phyloP scores from a whole-genome alignment of 257 asterid genomes.

The Scutellaria barbata region DNA sequence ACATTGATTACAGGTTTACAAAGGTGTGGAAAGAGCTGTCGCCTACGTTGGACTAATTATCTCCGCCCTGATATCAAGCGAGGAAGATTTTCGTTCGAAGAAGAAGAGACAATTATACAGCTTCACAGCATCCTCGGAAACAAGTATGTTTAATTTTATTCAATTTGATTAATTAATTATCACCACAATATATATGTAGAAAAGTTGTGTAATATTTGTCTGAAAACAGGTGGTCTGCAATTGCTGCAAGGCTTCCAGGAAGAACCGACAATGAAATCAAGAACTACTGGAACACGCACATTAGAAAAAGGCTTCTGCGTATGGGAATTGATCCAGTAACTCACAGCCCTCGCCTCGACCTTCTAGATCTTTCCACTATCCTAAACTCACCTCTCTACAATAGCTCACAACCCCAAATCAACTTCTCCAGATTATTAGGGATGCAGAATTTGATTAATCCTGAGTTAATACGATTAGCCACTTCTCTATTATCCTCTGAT shows the following conservation, averaged over 20 bases:
- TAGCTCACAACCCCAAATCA: conserved; percentile 43
- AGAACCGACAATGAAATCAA: conserved; percentile 87
- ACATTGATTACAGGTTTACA: conserved; percentile 50
- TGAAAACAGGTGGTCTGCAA: conserved; percentile 74
- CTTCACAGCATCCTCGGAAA: conserved; percentile 82
- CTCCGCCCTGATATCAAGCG: conserved; percentile 82
- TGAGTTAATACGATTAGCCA: conserved; percentile 57
- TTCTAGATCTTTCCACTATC: conserved; percentile 69
- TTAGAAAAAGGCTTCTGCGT: conserved; percentile 70
- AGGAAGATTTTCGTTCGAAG: conserved; percentile 77
- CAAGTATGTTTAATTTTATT: conserved; percentile 59
- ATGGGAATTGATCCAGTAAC: conserved; percentile 93
- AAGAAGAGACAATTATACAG: conserved; percentile 79
- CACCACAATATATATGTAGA: no score
- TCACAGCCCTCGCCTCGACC: conserved; percentile 78
- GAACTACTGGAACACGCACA: conserved; percentile 85
- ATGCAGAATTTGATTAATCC: conserved; percentile 57
- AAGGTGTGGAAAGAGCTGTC: conserved; percentile 89
- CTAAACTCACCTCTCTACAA: conserved; percentile 44
- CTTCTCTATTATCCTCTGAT: conserved; percentile 53
- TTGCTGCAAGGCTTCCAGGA: conserved; percentile 82
- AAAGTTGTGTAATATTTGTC: background rate
- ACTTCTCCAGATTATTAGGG: conserved; percentile 61
- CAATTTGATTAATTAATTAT: background rate
- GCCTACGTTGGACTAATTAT: conserved; percentile 89